A percentile compares a stretch with the other conserved stretches of the same genome.
Evolutionary conservation across 495 filamentous ascomycete species (phyloP).

Genomic region (Penicillium nucicola): DNA sequence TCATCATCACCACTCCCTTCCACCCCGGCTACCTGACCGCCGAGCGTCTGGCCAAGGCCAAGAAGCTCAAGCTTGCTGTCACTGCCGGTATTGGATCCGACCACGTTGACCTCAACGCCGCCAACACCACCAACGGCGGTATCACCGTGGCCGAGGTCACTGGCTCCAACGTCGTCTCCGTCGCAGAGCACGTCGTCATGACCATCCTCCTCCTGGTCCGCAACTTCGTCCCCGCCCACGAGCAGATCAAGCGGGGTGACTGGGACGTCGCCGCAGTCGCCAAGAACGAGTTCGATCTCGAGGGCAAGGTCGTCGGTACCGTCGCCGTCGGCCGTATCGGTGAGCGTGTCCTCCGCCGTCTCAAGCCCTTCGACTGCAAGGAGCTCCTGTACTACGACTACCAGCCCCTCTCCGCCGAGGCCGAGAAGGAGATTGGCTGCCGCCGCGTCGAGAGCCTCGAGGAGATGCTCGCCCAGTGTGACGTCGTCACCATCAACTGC

Average conservation of each 20-base stretch:
- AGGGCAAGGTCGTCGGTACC: constrained; percentile 96
- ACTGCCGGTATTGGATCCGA: constrained; percentile 98
- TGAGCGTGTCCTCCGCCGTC: constrained; percentile 91
- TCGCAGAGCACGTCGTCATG: constrained; percentile 96
- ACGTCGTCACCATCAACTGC: constrained; percentile 99
- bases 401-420: constrained; percentile 82
- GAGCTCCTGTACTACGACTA: constrained; percentile 99
- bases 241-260: constrained; percentile 81
- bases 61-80: constrained; percentile 96
- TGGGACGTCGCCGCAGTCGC: constrained; percentile 96
- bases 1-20: constrained; percentile 99
- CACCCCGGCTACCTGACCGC: constrained; percentile 97
- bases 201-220: constrained; percentile 94
- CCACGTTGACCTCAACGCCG: constrained; percentile 94
- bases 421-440: constrained; percentile 95
- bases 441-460: constrained; percentile 82
- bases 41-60: constrained; percentile 93
- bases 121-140: constrained; percentile 97
- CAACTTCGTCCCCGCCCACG: constrained; percentile 97
- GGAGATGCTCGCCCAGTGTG: constrained; percentile 94
- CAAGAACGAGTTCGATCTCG: constrained; percentile 97
- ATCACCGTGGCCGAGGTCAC: constrained; percentile 97
- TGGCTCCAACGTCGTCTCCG: constrained; percentile 87
- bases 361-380: constrained; percentile 99
- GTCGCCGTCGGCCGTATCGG: constrained; percentile 97